Base-by-base conservation (phyloP, 768 basidiomycete genomes). In the Strobilomyces echinocephalus region DNA sequence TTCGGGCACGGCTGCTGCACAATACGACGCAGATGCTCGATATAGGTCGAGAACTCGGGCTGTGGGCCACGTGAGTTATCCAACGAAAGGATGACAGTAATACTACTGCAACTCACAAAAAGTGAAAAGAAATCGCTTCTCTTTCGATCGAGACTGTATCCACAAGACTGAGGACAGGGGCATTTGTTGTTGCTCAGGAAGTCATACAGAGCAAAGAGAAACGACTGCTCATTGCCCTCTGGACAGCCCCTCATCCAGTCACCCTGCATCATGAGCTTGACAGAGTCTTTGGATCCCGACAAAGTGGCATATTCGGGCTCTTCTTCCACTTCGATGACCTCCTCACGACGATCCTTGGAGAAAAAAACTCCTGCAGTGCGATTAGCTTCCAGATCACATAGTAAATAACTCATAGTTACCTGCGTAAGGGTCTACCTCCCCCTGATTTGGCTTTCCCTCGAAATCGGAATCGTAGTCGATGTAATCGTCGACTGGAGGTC, bases 161-260 rank as follows among this genome's bases (percentile, higher is more conserved):
- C 88, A 69, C 93, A 95, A 35, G 79, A 79, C 56, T 85, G 78
- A 28, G 93, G 87, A 70, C 93, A 97, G 5, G 71, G 66, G 62
- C 85, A 85, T 52, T 73, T 66, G 2, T 82, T 83, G 48, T 79
- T 78, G 60, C 77, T 79, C 48, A 95, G 76, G 58, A 87, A 79
- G 44, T 84, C 80, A 68, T 93, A 95, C 30, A 93, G 79, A 58
- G 84, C 80, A 72, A 97, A 97, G 48, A 97, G 74, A 72, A 88
- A 88, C 54, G 82, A 83, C 65, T 97, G 93, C 68, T 97, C 93
- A 63, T 86, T 84, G 48, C 89, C 91, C 68, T 95, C 93, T 0
- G 94, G 93, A 70, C 94, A 97, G 18, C 94, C 94, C 67, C 89
- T 91, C 94, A 97, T 97, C 92, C 92, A 97, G 65, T 94, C 85